A percentile compares a stretch with the other conserved stretches of the same genome.
Conservation (phyloP, 441 rosid genomes). For the Geranium incanum region DNA sequence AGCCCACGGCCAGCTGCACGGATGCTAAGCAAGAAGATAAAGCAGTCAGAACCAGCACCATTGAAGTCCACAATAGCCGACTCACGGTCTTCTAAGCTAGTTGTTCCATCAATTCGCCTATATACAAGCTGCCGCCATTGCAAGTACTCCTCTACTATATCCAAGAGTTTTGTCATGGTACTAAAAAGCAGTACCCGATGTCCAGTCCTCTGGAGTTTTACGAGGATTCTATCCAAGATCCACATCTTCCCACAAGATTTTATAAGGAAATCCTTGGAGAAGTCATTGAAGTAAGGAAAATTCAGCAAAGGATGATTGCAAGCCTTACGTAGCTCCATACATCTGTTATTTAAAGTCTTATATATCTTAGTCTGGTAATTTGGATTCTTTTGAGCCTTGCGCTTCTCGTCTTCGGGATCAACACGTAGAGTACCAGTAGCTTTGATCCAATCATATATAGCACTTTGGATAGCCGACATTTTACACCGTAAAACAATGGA, state of each 20-base stretch:
- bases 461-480: slow-evolving; percentile 98
- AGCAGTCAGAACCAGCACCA: slow-evolving; percentile 78
- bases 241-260: slow-evolving; percentile 96
- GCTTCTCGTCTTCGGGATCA: slow-evolving; percentile 94
- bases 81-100: slow-evolving; percentile 99
- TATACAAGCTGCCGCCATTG: slow-evolving; percentile 88
- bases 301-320: slow-evolving; percentile 98
- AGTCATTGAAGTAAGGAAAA: slow-evolving; percentile 79
- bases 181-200: slow-evolving; percentile 96
- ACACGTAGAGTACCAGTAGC: slow-evolving; percentile 92
- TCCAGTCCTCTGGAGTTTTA: slow-evolving; percentile 90
- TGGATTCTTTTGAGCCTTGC: slow-evolving; percentile 65
- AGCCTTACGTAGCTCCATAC: slow-evolving; percentile 97
- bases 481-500: slow-evolving; percentile 85
- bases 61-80: slow-evolving; percentile 97
- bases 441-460: slow-evolving; percentile 97
- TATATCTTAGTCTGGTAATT: slow-evolving; percentile 70
- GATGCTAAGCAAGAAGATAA: slow-evolving; percentile 93
- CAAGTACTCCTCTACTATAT: slow-evolving; percentile 95
- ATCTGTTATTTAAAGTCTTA: slow-evolving; percentile 79
- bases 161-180: slow-evolving; percentile 98
- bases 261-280: slow-evolving; percentile 88
- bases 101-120: slow-evolving; percentile 97
- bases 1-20: slow-evolving; percentile 99
- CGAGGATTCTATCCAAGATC: slow-evolving; percentile 89